Base-by-base conservation (phyloP, 2,329 filamentous ascomycete genomes). In the Diaporthe vexans region DNA sequence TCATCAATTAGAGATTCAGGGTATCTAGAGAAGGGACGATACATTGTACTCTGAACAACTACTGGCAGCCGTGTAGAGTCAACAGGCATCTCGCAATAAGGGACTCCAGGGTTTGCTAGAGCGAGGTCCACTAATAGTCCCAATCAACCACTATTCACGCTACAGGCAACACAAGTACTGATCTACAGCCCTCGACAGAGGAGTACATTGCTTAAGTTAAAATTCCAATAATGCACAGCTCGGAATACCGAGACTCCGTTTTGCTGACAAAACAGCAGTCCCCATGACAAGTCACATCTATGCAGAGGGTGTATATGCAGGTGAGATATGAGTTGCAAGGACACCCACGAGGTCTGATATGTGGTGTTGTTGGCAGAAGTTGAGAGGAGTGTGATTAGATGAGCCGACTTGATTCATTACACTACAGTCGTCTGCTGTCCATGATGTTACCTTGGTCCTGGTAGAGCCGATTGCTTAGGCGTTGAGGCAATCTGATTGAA, bases 221-320 rank as follows among this genome's bases (percentile, higher is more conserved):
- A 21, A 51, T 9, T n/a, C 21, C 46, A 10, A n/a, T 11, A 9
- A n/a, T 11, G 46, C n/a, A n/a, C 46, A 24, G 21, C 9, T 51
- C 8, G 21, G 46, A n/a, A 7, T 21, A 61, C 37, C n/a, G 11
- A 29, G 40, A 19, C 15, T 61, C 3, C 24, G n/a, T 19, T 10
- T 63, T 68, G 63, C 63, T 68, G 48, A 26, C 63, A 54, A 21
- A 35, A 37, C n/a, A 52, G 24, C 63, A 26, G 37, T 2, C n/a
- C 29, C 15, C 21, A 54, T 54, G 40, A 54, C n/a, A 40, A 19
- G 8, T 46, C 6, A 4, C 13, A 7, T 24, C 29, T 15, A 4
- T 13, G 2, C 11, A 4, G 10, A 19, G 11, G 43, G 9, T 26
- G 26, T 17, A 19, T 13, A 8, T 9, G 19, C 59, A 54, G 26